Base-by-base conservation (phyloP, 352 stramenopile species). In the Ophiocytium majus region DNA sequence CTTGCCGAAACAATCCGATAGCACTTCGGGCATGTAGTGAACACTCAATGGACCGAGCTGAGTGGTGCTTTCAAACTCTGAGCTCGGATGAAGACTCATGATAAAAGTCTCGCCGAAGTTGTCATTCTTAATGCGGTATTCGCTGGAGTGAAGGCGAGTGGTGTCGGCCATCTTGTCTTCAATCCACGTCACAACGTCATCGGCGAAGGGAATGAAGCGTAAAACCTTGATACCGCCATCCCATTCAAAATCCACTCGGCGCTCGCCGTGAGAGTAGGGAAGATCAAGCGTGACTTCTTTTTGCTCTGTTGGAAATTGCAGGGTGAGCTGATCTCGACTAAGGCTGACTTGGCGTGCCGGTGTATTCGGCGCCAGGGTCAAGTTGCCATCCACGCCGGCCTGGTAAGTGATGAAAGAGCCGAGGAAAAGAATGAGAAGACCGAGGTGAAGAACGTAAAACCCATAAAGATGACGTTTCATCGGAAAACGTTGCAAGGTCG, bases 331-430 rank as follows among this genome's bases (percentile, higher is more conserved):
- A 28, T 71, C 57, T 71, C 28, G 19, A 28, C 28, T 71, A 23
- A 71, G 57, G 19, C 19, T 71, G 57, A 71, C 28, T 71, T 71
- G 57, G 23, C 57, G 23, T 23, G 57, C 28, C 28, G 57, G 57
- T 28, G 28, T 23, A 71, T 71, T 71, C 19, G 57, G 57, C 23
- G 57, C 28, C 19, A 71, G 57, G 57, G 57, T 71, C 23, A 71
- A 23, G 23, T 23, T 71, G 19, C 57, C 57, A 28, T 71, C 57
- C 23, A 71, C 57, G 23, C 57, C 57, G 28, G 19, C 57, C 28
- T 71, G 19, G 57, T 71, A 71, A 71, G 57, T 71, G 57, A 71
- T 71, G 57, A 23, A 71, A 28, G 57, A 71, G 57, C 57, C 57
- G 28, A 71, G 57, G 57, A 71, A 71, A 28, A 71, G 23, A 28